A percentile compares a stretch with the other conserved stretches of the same genome.
phyloP scores from a whole-genome alignment of 2,329 filamentous ascomycete species.

The Colletotrichum ledebouriae region DNA sequence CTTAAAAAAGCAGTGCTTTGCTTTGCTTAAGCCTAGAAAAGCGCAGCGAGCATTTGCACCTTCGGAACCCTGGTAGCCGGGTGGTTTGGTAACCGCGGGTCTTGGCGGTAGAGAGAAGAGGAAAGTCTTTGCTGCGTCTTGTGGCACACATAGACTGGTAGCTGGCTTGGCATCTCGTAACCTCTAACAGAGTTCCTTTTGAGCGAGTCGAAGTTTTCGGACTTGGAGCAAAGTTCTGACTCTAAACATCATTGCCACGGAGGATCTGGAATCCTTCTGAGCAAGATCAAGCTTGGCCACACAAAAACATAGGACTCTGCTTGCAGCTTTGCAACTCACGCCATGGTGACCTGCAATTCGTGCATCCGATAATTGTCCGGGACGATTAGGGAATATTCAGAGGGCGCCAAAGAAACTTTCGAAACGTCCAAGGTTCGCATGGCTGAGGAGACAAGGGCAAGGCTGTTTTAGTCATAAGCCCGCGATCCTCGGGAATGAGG shows the following conservation, averaged over 20 bases:
- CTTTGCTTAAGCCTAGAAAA: no score
- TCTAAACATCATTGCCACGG: not conserved
- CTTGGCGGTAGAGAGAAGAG: not conserved
- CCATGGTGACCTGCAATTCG: not conserved
- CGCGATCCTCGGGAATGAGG: conserved; percentile 19
- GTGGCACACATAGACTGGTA: not conserved
- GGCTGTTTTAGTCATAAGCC: conserved; percentile 20
- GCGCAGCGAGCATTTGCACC: no score
- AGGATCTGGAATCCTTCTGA: not conserved
- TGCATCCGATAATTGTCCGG: conserved; percentile 3
- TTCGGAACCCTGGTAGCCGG: no score
- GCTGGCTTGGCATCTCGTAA: conserved; percentile 25
- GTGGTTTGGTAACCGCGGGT: conserved; percentile 20
- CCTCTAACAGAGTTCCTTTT: not conserved
- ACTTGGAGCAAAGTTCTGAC: not conserved
- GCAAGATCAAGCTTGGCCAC: not conserved
- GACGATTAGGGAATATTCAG: not conserved
- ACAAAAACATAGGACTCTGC: not conserved
- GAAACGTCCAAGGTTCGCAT: conserved; percentile 17
- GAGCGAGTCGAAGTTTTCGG: conserved; percentile 6
- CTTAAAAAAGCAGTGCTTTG: no score
- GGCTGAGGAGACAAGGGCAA: conserved; percentile 10
- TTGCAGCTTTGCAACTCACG: conserved; percentile 1
- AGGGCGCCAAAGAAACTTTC: not conserved
- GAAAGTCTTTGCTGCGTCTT: not conserved